Percentiles rank a stretch among this genome's conserved stretches.
These are phyloP conservation scores for Annulohypoxylon stygium DNA, from an alignment of 495 filamentous ascomycete genomes.

Conservation along the genomic window DNA sequence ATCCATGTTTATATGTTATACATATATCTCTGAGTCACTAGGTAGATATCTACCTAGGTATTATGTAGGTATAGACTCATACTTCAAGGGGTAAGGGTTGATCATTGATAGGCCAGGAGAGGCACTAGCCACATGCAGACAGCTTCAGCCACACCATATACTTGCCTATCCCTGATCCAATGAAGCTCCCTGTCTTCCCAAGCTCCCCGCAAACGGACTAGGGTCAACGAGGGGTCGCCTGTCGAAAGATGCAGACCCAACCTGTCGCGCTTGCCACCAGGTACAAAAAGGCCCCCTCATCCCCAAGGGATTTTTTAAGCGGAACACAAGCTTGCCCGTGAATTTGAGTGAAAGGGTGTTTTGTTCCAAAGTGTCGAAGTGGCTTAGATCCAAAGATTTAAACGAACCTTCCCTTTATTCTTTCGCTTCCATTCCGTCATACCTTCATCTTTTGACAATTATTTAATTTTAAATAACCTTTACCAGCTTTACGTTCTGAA, in stretches of 20 bases:
- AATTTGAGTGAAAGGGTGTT: conserved; percentile 38
- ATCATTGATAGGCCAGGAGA: conserved; percentile 8
- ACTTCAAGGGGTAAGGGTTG: neutral
- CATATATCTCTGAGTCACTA: neutral
- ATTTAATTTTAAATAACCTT: neutral
- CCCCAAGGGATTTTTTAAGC: conserved; percentile 43
- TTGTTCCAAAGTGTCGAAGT: conserved; percentile 19
- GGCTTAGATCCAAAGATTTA: conserved; percentile 20
- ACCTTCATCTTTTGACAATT: neutral
- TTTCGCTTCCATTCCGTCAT: conserved; percentile 13
- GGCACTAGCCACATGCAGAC: conserved; percentile 25
- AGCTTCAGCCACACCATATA: conserved; percentile 39
- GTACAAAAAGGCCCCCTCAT: conserved; percentile 49
- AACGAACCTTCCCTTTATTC: conserved; percentile 14
- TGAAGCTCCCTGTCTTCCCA: neutral
- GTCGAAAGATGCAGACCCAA: conserved; percentile 28
- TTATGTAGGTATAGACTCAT: neutral
- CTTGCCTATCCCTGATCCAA: conserved; percentile 18
- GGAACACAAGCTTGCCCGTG: conserved; percentile 38
- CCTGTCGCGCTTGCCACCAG: conserved; percentile 40
- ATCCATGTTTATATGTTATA: too few relatives aligned
- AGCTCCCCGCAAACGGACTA: conserved; percentile 48
- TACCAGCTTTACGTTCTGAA: neutral
- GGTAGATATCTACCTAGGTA: neutral
- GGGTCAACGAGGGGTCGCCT: conserved; percentile 36